Conservation (phyloP, 2,329 filamentous ascomycete species). For the Aspergillus pseudoviridinutans region DNA sequence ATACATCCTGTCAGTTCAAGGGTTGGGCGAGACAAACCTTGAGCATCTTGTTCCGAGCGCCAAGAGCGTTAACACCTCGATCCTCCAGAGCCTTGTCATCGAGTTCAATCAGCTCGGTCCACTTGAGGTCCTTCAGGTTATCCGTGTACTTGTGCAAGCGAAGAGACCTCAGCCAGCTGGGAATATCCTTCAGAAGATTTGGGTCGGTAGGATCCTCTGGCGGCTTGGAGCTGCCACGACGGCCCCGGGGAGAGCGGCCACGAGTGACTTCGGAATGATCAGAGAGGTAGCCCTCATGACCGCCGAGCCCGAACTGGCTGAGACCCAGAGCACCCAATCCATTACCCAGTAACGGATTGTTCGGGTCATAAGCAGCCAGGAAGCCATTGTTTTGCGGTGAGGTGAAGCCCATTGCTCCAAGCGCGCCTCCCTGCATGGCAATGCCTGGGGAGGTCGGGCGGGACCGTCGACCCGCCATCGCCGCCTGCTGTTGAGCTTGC, state of each 20-base stretch:
- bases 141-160: constrained; percentile 98
- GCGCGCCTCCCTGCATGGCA: constrained; percentile 63
- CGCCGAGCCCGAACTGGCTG: constrained; percentile 64
- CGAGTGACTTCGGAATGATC: constrained; percentile 90
- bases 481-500: constrained; percentile 61
- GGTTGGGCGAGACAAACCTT: constrained; percentile 58
- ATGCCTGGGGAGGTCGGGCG: constrained; percentile 87
- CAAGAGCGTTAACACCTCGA: constrained; percentile 89
- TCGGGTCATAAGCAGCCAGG: constrained; percentile 75
- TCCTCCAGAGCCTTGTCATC: constrained; percentile 92
- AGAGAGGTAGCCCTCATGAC: constrained; percentile 82
- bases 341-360: constrained; percentile 66
- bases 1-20: not conserved
- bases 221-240: constrained; percentile 91
- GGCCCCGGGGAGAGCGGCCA: constrained; percentile 85
- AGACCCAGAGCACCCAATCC: constrained; percentile 69
- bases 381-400: constrained; percentile 95
- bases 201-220: constrained; percentile 96
- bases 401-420: constrained; percentile 67
- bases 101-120: constrained; percentile 86
- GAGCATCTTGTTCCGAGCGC: constrained; percentile 93
- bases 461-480: constrained; percentile 66
- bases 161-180: constrained; percentile 89
- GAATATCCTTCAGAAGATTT: constrained; percentile 86
- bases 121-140: constrained; percentile 94